phyloP scores from a whole-genome alignment of 768 basidiomycete species.

The Lactifluus subvellereus region DNA sequence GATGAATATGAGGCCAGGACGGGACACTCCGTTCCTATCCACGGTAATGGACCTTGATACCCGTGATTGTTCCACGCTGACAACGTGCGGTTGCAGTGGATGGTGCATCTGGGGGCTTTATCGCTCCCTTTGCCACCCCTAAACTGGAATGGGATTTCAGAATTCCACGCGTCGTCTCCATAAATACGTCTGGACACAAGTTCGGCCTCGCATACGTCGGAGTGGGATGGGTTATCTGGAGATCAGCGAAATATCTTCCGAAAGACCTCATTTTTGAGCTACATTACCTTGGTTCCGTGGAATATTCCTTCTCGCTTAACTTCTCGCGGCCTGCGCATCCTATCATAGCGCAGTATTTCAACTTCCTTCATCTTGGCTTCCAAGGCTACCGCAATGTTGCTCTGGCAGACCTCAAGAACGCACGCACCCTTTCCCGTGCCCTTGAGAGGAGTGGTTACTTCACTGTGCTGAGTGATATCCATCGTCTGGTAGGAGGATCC shows the following conservation, averaged over 20 bases:
- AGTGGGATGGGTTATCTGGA: conserved; percentile 64
- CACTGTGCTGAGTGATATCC: conserved; percentile 50
- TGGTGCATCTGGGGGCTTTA: conserved; percentile 55
- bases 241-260: conserved; percentile 49
- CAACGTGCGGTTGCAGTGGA: conserved; percentile 36
- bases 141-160: conserved; percentile 55
- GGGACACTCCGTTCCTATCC: conserved; percentile 42
- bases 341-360: conserved; percentile 59
- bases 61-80: background rate
- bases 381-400: conserved; percentile 46
- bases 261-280: conserved; percentile 67
- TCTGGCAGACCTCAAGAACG: conserved; percentile 49
- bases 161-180: conserved; percentile 53
- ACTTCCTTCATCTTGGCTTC: conserved; percentile 56
- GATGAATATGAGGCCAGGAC: conserved; percentile 47
- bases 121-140: conserved; percentile 56
- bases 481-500: conserved; percentile 34
- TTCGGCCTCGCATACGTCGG: conserved; percentile 52
- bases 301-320: conserved; percentile 71
- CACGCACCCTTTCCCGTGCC: conserved; percentile 58
- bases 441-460: conserved; percentile 52
- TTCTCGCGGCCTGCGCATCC: conserved; percentile 58
- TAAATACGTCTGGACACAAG: conserved; percentile 57
- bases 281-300: conserved; percentile 47
- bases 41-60: conserved; percentile 24